Percentiles rank a stretch among this genome's conserved stretches.
phyloP scores from a whole-genome alignment of 441 rosid genomes.

The Macaranga tanarius region DNA sequence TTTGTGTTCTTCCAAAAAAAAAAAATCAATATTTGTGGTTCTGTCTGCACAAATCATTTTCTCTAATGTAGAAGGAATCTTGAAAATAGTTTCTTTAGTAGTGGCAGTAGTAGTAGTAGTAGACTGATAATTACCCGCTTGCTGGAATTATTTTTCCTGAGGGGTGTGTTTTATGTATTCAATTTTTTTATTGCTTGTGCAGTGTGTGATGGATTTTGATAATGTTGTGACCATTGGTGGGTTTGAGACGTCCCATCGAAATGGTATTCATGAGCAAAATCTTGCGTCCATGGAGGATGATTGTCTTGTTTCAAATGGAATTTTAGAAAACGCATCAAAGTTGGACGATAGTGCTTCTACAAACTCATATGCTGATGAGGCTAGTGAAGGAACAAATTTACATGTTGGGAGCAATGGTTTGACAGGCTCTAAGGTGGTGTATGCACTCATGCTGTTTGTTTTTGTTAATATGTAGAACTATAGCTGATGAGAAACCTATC shows the following conservation, averaged over 20 bases:
- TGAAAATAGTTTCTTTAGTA: neutral
- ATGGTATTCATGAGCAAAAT: constrained; percentile 42
- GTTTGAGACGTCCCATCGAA: constrained; percentile 48
- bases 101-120: too few species aligned
- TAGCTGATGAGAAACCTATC: constrained; percentile 21
- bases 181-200: constrained; percentile 19
- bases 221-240: constrained; percentile 37
- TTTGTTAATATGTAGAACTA: constrained; percentile 6
- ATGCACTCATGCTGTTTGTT: neutral
- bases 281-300: constrained; percentile 36
- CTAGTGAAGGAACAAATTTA: constrained; percentile 28
- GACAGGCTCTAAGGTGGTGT: constrained; percentile 34
- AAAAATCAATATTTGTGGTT: neutral
- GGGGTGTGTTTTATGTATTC: constrained; percentile 12
- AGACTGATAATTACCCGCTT: too few species aligned
- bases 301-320: constrained; percentile 19
- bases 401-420: constrained; percentile 35
- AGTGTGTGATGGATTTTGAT: constrained; percentile 65
- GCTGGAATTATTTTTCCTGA: neutral
- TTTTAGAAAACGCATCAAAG: constrained; percentile 32
- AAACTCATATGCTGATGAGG: constrained; percentile 25
- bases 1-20: too few species aligned
- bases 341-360: constrained; percentile 36
- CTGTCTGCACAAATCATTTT: neutral
- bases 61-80: neutral